Conservation (phyloP, 345 rosid species). For the Eucalyptus cladocalyx region DNA sequence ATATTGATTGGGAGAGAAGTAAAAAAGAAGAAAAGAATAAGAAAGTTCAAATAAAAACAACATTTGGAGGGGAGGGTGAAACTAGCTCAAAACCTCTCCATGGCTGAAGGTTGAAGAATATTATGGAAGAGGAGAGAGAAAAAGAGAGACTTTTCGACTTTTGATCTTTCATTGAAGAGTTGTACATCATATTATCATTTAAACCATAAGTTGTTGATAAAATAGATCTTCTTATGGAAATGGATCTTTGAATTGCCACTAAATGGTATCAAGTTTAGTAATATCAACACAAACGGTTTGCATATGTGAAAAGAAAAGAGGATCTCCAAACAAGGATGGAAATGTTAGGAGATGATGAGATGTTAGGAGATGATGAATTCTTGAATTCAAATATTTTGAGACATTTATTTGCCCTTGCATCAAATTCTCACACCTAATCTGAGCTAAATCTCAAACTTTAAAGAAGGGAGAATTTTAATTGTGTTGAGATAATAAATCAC, state of each 20-base stretch:
- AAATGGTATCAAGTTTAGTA: not conserved
- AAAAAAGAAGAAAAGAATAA: too few relatives aligned
- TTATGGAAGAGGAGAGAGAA: too few relatives aligned
- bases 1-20: too few relatives aligned
- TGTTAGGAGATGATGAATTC: not conserved
- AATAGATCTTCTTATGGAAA: not conserved
- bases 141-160: too few relatives aligned
- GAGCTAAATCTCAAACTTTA: not conserved
- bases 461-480: not conserved
- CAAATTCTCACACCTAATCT: not conserved
- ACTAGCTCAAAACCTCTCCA: too few relatives aligned
- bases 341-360: not conserved
- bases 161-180: too few relatives aligned
- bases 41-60: too few relatives aligned
- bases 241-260: not conserved
- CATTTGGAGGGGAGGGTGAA: too few relatives aligned
- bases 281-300: not conserved
- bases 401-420: not conserved
- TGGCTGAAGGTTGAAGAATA: too few relatives aligned
- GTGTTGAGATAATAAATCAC: not conserved
- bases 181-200: too few relatives aligned
- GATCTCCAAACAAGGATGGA: not conserved
- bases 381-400: not conserved
- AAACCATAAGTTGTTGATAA: not conserved
- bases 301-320: not conserved